phyloP scores from a whole-genome alignment of 2,329 filamentous ascomycete species.

The Paecilomyces formosus region DNA sequence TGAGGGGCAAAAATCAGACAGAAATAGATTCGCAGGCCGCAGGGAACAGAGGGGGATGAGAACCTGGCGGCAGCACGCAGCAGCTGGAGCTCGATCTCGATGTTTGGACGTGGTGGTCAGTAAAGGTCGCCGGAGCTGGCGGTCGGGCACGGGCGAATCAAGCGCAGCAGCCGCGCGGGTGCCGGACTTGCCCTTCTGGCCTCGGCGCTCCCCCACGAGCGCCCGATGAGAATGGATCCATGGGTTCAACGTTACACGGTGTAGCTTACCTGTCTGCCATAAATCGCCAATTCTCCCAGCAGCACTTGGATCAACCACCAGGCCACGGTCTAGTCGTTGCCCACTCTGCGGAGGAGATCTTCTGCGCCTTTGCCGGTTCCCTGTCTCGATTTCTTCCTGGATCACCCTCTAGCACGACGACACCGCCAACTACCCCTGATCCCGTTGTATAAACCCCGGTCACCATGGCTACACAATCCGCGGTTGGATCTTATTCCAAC shows the following conservation, averaged over 20 bases:
- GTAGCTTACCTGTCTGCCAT: neutral
- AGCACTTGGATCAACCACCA: neutral
- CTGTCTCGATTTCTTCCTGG: neutral
- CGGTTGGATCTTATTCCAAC: slow-evolving; percentile 88
- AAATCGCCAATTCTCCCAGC: neutral
- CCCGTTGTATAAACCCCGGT: slow-evolving; percentile 16
- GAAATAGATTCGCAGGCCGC: neutral
- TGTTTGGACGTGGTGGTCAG: neutral
- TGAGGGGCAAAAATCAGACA: neutral
- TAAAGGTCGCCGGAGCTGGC: neutral
- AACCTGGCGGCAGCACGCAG: neutral
- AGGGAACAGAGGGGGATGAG: neutral
- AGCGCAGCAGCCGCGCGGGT: neutral
- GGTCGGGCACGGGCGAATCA: neutral
- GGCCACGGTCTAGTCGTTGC: neutral
- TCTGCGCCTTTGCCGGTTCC: neutral
- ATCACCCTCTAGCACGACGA: neutral
- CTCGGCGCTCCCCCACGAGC: neutral
- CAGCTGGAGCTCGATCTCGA: neutral
- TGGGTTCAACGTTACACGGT: neutral
- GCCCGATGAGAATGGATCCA: neutral
- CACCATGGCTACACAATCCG: slow-evolving; percentile 69
- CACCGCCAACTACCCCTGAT: slow-evolving; percentile 23
- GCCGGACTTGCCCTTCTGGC: neutral
- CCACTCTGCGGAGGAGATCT: neutral